Base-by-base conservation (phyloP, 192 early-diverging fungal species). In the Coemansia sp. region DNA sequence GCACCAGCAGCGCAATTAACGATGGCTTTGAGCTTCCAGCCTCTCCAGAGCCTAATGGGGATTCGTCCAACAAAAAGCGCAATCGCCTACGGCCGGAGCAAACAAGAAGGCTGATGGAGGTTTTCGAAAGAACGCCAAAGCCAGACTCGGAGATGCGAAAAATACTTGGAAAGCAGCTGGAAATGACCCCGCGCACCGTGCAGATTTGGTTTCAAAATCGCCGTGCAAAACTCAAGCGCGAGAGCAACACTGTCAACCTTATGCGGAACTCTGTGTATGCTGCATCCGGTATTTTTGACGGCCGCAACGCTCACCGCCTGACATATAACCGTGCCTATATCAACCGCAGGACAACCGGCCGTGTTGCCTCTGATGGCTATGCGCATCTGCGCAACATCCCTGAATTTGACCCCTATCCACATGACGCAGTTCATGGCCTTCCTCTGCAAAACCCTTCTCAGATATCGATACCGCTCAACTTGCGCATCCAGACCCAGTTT, bases 181-280 rank as follows among this genome's bases (percentile, higher is more conserved):
- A 82, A 20, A 87, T 93, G 84, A 84, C 87, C 26, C 84, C 90
- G 1, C 80, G 90, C 39, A 88, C 86, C 1, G 86, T 93, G 25
- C 91, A 93, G 66, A 88, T 93, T 26, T 93, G 91, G 93, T 94
- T 94, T 78, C 93, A 94, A 67, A 94, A 94, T 71, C 87, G 92
- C 20, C 84, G 94, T 35, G 94, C 94, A 33, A 96, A 96, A 74
- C 84, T 88, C 46, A 93, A 93, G 76, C 82, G 87, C 35, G 88
- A 93, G 61, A 78, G 74, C 67, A 53, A 45, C 33, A 55, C 70
- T 0, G 18, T 68, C 3, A 58, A 55, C 31, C 26, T 67, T 16
- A 58, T 68, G 45, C 45, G 58, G 5, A 34, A 25, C 26, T 51
- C 64, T 8, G 66, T 64, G n/a, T 58, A 58, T 52, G 66, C 60